Evolutionary conservation across 2,329 filamentous ascomycete species (phyloP).

Genomic region (Magnaporthiopsis rhizophila): DNA sequence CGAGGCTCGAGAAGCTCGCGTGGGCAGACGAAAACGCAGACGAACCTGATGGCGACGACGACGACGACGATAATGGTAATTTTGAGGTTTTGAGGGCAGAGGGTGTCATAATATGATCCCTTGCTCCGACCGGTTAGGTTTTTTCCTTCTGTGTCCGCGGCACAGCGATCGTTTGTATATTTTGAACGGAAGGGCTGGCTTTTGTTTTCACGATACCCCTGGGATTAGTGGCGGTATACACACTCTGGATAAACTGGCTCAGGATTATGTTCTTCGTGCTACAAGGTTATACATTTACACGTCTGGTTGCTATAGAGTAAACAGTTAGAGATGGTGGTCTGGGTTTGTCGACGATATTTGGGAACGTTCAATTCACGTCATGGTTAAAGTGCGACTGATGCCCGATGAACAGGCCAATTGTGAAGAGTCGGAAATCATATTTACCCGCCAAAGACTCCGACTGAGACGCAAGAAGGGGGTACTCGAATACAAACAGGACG

Average conservation of each 20-base stretch:
- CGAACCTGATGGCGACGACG: slow-evolving; percentile 10
- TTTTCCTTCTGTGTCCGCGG: background rate
- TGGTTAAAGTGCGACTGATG: background rate
- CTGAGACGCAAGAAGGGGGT: background rate
- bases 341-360: background rate
- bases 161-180: background rate
- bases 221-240: background rate
- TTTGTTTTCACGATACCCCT: background rate
- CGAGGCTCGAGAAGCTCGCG: slow-evolving; percentile 33
- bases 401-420: background rate
- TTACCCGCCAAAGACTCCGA: background rate
- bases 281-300: background rate
- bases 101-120: background rate
- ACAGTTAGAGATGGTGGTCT: background rate
- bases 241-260: background rate
- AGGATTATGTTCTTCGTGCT: background rate
- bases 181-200: background rate
- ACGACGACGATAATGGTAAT: slow-evolving; percentile 2
- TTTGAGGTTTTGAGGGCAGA: background rate
- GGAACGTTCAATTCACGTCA: background rate
- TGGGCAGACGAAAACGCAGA: slow-evolving; percentile 22
- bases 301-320: background rate
- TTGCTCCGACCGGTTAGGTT: background rate
- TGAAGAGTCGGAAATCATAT: background rate
- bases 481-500: background rate